Conservation (phyloP, 768 basidiomycete species). For the Psilocybe tampanensis region DNA sequence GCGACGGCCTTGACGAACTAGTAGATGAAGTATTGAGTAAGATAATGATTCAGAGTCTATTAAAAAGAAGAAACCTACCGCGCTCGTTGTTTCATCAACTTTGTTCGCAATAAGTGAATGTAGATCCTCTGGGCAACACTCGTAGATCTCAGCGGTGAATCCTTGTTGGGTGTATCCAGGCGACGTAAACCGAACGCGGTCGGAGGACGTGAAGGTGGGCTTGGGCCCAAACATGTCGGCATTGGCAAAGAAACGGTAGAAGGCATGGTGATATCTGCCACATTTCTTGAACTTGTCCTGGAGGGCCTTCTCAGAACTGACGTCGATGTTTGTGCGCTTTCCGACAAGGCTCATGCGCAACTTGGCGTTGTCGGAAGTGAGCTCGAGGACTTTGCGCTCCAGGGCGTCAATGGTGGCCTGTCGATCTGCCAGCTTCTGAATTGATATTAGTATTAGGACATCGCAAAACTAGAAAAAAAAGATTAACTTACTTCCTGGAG, state of each 20-base stretch:
- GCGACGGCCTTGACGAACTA: not conserved
- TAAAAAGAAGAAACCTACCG: not conserved
- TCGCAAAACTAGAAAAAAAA: too few species aligned
- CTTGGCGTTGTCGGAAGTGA: not conserved
- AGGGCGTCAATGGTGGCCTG: not conserved
- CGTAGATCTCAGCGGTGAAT: not conserved
- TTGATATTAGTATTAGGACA: not conserved
- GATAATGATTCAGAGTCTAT: not conserved
- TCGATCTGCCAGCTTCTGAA: not conserved
- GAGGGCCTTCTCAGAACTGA: not conserved
- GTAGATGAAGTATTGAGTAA: not conserved
- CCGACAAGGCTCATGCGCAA: not conserved
- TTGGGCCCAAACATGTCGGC: not conserved
- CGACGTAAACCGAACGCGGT: not conserved
- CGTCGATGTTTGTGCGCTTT: not conserved
- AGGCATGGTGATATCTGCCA: not conserved
- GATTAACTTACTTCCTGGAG: not conserved
- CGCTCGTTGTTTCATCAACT: not conserved
- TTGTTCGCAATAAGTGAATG: not conserved
- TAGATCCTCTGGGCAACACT: not conserved
- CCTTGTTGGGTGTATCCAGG: not conserved
- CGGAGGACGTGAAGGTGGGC: not conserved
- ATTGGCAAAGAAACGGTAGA: not conserved
- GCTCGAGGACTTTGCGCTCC: not conserved
- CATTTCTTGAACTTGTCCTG: not conserved